Evolutionary conservation across 2,329 filamentous ascomycete genomes (phyloP).

Genomic region (Trematosphaeria pertusa): DNA sequence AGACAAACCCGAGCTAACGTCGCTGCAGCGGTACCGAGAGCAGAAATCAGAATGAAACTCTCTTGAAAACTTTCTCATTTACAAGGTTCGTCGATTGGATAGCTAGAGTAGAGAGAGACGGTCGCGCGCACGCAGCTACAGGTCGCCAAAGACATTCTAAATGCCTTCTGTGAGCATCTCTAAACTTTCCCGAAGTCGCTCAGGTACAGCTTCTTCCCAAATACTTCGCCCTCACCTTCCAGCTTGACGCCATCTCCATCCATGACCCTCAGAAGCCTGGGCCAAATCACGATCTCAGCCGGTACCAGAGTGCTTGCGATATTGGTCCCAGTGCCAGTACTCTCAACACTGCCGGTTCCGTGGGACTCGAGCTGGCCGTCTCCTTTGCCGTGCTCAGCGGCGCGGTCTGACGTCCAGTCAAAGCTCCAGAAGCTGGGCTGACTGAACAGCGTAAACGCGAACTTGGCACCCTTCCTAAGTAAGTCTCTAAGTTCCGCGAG

Average conservation of each 20-base stretch:
- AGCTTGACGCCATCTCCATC: slow-evolving; percentile 14
- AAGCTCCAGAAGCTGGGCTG: slow-evolving; percentile 22
- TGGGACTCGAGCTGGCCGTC: slow-evolving; percentile 6
- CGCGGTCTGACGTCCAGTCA: slow-evolving; percentile 17
- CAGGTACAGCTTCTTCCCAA: slow-evolving; percentile 16
- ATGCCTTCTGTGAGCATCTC: background rate
- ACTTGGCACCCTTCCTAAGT: slow-evolving; percentile 12
- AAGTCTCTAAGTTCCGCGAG: slow-evolving; percentile 16
- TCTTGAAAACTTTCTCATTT: too few species aligned
- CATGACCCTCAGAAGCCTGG: slow-evolving; percentile 12
- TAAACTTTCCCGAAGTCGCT: too few species aligned
- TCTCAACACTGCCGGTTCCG: background rate
- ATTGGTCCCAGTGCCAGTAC: background rate
- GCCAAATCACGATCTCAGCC: slow-evolving; percentile 17
- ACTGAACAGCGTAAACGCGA: slow-evolving; percentile 21
- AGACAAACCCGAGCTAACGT: background rate
- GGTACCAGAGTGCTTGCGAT: background rate
- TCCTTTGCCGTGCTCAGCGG: slow-evolving; percentile 7
- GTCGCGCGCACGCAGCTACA: too few species aligned
- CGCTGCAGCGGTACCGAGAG: slow-evolving; percentile 29
- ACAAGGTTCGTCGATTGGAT: too few species aligned
- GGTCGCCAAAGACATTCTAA: too few species aligned
- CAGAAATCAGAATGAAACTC: too few species aligned
- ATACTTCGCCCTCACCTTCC: slow-evolving; percentile 1
- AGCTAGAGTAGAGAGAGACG: too few species aligned